Conservation (phyloP, 768 basidiomycete species). For the Hygrophorus pudorinus region DNA sequence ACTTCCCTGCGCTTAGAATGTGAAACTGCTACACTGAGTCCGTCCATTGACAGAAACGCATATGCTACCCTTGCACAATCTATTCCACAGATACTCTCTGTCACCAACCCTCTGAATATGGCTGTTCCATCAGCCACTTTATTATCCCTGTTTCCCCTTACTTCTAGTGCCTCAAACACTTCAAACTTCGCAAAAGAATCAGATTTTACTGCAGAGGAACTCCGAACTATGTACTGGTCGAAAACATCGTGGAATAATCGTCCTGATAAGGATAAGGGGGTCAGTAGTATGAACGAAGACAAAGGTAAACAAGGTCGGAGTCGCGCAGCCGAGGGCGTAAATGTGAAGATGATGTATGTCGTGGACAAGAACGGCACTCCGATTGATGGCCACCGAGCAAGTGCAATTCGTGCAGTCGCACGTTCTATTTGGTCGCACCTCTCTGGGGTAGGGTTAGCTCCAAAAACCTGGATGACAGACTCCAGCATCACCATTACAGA, state of each 20-base stretch:
- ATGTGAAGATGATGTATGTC: not conserved
- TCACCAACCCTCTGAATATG: too few relatives aligned
- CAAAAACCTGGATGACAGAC: not conserved
- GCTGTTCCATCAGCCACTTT: too few relatives aligned
- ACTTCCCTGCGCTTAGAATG: too few relatives aligned
- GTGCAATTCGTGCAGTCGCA: not conserved
- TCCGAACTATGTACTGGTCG: not conserved
- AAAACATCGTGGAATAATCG: not conserved
- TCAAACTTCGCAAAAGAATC: not conserved
- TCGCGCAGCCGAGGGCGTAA: not conserved
- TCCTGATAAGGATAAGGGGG: not conserved
- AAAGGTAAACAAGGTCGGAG: not conserved
- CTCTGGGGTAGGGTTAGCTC: not conserved
- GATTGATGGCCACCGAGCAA: not conserved
- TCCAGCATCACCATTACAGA: not conserved
- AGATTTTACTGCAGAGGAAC: not conserved
- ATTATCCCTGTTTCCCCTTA: too few relatives aligned
- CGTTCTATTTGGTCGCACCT: not conserved
- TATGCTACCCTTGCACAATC: too few relatives aligned
- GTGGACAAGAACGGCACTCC: not conserved
- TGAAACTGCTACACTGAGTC: too few relatives aligned
- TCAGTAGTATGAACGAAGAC: not conserved
- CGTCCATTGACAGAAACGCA: too few relatives aligned
- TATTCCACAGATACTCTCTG: too few relatives aligned
- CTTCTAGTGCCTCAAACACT: too few relatives aligned